These are phyloP conservation scores for Flaveria brownii DNA, from an alignment of 129 eudicot genomes.

Conservation along the genomic window DNA sequence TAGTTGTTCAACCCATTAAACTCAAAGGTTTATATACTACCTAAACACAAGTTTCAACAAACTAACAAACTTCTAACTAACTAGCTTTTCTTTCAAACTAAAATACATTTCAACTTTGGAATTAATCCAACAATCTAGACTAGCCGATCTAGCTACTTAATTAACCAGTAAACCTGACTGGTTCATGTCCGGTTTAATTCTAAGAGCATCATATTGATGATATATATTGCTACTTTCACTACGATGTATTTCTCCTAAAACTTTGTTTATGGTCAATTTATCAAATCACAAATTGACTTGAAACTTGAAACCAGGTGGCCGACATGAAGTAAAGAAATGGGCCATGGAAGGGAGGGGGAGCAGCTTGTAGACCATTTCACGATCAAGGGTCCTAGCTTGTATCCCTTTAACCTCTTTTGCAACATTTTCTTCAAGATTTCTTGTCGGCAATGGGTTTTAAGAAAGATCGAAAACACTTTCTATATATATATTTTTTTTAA, in stretches of 20 bases:
- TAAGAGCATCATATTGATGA: too few species aligned
- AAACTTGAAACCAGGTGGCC: slow-evolving; percentile 25
- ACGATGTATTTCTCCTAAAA: background rate
- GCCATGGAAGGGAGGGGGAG: slow-evolving; percentile 25
- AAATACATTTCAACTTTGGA: too few species aligned
- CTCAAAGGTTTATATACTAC: too few species aligned
- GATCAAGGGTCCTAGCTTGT: slow-evolving; percentile 35
- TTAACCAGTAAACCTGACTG: too few species aligned
- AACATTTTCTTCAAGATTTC: slow-evolving; percentile 33
- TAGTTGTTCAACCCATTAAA: too few species aligned
- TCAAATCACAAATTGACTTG: slow-evolving; percentile 23
- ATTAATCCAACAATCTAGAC: too few species aligned
- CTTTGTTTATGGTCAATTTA: background rate
- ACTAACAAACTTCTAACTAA: too few species aligned
- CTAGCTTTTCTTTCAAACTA: too few species aligned
- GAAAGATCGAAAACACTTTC: background rate
- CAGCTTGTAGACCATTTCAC: slow-evolving; percentile 31
- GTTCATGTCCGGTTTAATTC: too few species aligned
- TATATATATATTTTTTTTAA: background rate
- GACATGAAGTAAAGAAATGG: slow-evolving; percentile 36
- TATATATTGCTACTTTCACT: background rate
- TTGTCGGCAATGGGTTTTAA: slow-evolving; percentile 27
- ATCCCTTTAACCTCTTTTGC: slow-evolving; percentile 18
- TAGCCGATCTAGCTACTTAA: too few species aligned
- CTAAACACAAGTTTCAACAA: too few species aligned